A percentile compares a stretch with the other conserved stretches of the same genome.
Conservation (phyloP, 495 filamentous ascomycete genomes). For the Daldinia childiae region DNA sequence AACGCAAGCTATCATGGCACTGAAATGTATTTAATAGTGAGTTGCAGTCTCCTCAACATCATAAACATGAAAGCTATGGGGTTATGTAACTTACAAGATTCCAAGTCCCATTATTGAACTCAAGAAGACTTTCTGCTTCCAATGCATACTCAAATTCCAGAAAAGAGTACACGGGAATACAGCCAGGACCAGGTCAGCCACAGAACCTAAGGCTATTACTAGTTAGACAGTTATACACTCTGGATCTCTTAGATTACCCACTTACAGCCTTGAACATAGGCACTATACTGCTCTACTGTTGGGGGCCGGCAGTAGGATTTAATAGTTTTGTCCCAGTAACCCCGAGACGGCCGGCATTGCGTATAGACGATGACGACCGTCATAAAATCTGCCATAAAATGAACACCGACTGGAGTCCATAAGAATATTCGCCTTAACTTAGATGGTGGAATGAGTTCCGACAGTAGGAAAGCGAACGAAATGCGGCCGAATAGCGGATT, state of each 20-base stretch:
- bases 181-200: not conserved
- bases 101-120: constrained; percentile 1
- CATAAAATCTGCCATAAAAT: not conserved
- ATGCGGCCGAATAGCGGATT: not conserved
- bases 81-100: not conserved
- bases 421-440: not conserved
- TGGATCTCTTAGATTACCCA: not conserved
- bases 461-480: not conserved
- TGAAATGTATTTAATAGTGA: not conserved
- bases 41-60: not conserved
- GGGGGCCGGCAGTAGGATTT: not conserved
- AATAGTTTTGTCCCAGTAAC: not conserved
- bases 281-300: not conserved
- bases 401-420: not conserved
- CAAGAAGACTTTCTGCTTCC: not conserved
- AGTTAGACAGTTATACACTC: not conserved
- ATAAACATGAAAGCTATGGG: no score
- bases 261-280: not conserved
- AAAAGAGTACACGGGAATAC: not conserved
- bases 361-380: not conserved
- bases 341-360: not conserved
- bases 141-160: not conserved
- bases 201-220: not conserved
- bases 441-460: not conserved
- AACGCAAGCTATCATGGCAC: not conserved